Conservation (phyloP, 1,284 basidiomycete genomes). For the Puccinia coronata region DNA sequence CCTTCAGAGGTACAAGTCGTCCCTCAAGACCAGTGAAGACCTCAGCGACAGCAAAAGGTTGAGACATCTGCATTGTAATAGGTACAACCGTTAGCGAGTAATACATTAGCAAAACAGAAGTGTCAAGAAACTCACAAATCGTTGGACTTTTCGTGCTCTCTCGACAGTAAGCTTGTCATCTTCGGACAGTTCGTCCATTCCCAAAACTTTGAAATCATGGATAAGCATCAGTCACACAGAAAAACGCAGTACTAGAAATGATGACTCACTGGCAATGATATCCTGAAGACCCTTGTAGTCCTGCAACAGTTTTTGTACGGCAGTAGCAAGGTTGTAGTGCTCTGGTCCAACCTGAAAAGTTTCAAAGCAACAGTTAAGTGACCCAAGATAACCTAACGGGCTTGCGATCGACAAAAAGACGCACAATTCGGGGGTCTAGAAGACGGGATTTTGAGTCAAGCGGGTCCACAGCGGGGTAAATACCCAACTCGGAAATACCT, state of each 20-base stretch:
- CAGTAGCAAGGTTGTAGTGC: slow-evolving; percentile 93
- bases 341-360: slow-evolving; percentile 67
- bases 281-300: slow-evolving; percentile 98
- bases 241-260: background rate
- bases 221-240: background rate
- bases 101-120: background rate
- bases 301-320: slow-evolving; percentile 97
- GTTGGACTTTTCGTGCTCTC: slow-evolving; percentile 65
- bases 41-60: slow-evolving; percentile 98
- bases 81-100: slow-evolving; percentile 52
- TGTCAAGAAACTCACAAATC: slow-evolving; percentile 38
- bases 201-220: slow-evolving; percentile 76
- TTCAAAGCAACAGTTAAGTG: background rate
- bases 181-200: slow-evolving; percentile 99
- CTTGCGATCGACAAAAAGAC: background rate
- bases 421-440: slow-evolving; percentile 92
- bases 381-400: background rate
- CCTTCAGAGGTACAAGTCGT: slow-evolving; percentile 88
- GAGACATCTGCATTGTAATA: slow-evolving; percentile 74
- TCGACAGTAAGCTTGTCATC: slow-evolving; percentile 97
- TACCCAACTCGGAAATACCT: slow-evolving; percentile 98
- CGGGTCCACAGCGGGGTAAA: slow-evolving; percentile 99
- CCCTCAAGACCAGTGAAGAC: slow-evolving; percentile 99
- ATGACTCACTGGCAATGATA: slow-evolving; percentile 63
- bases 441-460: slow-evolving; percentile 99